Conservation (phyloP, 1,139 yeast species). For the Zygosaccharomyces pseudobailii region DNA sequence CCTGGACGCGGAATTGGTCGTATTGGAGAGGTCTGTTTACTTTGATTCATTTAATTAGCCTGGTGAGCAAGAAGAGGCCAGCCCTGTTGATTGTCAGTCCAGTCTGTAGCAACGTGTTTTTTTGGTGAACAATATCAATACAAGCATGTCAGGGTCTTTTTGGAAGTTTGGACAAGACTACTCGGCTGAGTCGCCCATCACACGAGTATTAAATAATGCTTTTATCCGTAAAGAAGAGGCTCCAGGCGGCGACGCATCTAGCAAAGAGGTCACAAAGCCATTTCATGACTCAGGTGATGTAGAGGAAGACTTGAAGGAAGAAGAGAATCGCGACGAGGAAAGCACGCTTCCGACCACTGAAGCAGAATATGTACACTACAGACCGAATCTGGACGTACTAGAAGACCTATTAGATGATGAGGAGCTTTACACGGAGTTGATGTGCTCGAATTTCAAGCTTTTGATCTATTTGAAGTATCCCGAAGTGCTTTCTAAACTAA, state of each 20-base stretch:
- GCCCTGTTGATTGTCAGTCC: neutral
- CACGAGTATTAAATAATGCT: slow-evolving; percentile 53
- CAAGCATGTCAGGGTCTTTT: slow-evolving; percentile 68
- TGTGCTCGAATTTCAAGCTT: slow-evolving; percentile 76
- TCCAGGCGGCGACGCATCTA: slow-evolving; percentile 16
- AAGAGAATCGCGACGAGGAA: slow-evolving; percentile 20
- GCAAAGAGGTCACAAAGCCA: slow-evolving; percentile 9
- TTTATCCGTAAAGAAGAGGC: slow-evolving; percentile 34
- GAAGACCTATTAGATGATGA: slow-evolving; percentile 77
- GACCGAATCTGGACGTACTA: slow-evolving; percentile 43
- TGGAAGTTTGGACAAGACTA: slow-evolving; percentile 91
- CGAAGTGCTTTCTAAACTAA: slow-evolving; percentile 58
- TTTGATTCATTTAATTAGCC: neutral
- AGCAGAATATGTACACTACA: slow-evolving; percentile 30
- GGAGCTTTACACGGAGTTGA: slow-evolving; percentile 77
- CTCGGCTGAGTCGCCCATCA: slow-evolving; percentile 68
- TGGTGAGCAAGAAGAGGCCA: neutral
- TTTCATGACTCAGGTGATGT: slow-evolving; percentile 3
- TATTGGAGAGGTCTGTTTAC: slow-evolving; percentile 3
- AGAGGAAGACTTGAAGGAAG: slow-evolving; percentile 19
- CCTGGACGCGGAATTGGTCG: slow-evolving; percentile 5
- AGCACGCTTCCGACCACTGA: slow-evolving; percentile 28
- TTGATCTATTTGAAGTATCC: slow-evolving; percentile 79
- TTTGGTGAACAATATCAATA: neutral
- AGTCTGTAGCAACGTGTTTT: neutral